phyloP scores from a whole-genome alignment of 768 basidiomycete species.

The Trametes sanguinea region DNA sequence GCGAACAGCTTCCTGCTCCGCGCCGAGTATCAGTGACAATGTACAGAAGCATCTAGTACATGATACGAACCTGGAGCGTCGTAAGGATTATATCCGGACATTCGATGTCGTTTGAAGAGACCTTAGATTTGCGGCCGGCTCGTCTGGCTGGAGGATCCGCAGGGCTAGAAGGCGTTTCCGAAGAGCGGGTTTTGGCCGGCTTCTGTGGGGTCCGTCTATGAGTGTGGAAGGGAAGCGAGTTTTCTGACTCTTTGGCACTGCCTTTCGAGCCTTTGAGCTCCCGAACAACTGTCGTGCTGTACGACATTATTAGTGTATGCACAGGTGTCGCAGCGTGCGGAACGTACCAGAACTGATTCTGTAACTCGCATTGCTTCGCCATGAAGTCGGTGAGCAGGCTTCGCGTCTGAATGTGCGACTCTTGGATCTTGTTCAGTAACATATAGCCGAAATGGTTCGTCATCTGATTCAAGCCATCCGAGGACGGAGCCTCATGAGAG shows the following conservation, averaged over 20 bases:
- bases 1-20: not conserved
- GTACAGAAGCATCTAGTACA: too few species aligned
- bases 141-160: not conserved
- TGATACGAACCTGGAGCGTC: not conserved
- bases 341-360: not conserved
- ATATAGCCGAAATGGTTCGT: slow-evolving; percentile 1
- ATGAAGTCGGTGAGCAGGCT: not conserved
- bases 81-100: not conserved
- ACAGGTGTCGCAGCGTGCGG: not conserved
- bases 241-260: not conserved
- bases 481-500: not conserved
- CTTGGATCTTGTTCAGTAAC: not conserved
- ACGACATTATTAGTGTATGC: not conserved
- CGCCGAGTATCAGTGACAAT: too few species aligned
- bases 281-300: not conserved
- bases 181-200: not conserved
- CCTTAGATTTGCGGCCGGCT: not conserved
- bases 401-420: not conserved
- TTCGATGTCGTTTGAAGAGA: not conserved
- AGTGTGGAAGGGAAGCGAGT: not conserved
- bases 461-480: not conserved
- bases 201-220: slow-evolving; percentile 1
- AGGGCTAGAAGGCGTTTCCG: not conserved
- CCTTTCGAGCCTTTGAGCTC: not conserved
- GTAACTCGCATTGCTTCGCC: not conserved